Percentiles rank a stretch among this genome's conserved stretches.
phyloP scores from a whole-genome alignment of 768 basidiomycete species.

The Fibroporia radiculosa region DNA sequence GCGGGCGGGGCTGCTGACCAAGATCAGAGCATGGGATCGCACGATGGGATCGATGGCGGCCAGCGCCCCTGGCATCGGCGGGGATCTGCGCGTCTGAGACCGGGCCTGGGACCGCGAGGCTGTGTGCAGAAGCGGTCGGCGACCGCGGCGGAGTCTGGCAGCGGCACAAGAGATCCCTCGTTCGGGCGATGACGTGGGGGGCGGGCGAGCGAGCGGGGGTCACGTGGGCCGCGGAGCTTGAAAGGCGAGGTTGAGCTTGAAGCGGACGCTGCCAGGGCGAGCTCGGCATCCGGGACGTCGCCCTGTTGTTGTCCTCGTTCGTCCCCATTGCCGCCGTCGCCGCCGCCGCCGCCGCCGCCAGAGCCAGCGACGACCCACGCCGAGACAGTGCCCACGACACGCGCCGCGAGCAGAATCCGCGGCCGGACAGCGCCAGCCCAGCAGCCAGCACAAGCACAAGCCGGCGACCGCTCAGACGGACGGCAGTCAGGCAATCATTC shows the following conservation, averaged over 20 bases:
- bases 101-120: not conserved
- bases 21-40: not conserved
- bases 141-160: not conserved
- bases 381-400: not conserved
- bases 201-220: not conserved
- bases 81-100: not conserved
- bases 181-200: not conserved
- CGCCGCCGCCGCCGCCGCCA: not conserved
- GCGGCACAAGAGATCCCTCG: conserved; percentile 1
- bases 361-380: not conserved
- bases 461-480: not conserved
- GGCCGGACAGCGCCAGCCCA: not conserved
- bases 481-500: conserved; percentile 1
- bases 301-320: not conserved
- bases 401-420: not conserved
- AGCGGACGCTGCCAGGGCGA: not conserved
- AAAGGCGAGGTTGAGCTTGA: conserved; percentile 6
- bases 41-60: not conserved
- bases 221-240: conserved; percentile 7
- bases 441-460: not conserved
- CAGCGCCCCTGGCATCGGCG: not conserved
- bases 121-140: not conserved
- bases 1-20: not conserved
- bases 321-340: not conserved
- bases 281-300: conserved; percentile 2